Conservation (phyloP, 2,329 filamentous ascomycete genomes). For the Alternaria ethzedia region DNA sequence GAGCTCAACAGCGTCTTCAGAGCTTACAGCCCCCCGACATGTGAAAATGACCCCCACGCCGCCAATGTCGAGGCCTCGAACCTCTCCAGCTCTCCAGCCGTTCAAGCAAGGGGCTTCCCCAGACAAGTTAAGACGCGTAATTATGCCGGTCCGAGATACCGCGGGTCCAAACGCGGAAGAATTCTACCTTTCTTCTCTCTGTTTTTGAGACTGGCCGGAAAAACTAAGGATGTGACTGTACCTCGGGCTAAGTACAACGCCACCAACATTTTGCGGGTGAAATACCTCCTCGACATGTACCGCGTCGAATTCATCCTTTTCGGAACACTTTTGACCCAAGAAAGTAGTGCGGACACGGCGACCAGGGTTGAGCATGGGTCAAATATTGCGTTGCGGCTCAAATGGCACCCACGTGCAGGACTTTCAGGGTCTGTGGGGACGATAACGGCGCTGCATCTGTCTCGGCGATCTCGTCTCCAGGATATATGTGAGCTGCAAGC, state of each 20-base stretch:
- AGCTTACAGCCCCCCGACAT: background rate
- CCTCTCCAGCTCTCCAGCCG: background rate
- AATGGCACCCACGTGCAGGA: background rate
- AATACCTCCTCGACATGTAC: slow-evolving; percentile 10
- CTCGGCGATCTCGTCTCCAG: background rate
- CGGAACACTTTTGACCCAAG: background rate
- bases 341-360: background rate
- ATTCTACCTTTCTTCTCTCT: background rate
- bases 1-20: background rate
- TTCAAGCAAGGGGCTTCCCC: background rate
- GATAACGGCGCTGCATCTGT: background rate
- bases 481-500: background rate
- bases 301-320: background rate
- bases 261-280: slow-evolving; percentile 3
- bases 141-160: background rate
- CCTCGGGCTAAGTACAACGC: slow-evolving; percentile 17
- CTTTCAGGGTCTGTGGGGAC: background rate
- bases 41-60: slow-evolving; percentile 4
- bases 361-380: background rate
- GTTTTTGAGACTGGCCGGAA: background rate
- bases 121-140: background rate
- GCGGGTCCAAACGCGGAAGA: background rate
- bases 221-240: slow-evolving; percentile 2
- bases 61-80: background rate
- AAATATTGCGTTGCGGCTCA: background rate